Base-by-base conservation (phyloP, 768 basidiomycete species). In the Suillus fuscotomentosus region DNA sequence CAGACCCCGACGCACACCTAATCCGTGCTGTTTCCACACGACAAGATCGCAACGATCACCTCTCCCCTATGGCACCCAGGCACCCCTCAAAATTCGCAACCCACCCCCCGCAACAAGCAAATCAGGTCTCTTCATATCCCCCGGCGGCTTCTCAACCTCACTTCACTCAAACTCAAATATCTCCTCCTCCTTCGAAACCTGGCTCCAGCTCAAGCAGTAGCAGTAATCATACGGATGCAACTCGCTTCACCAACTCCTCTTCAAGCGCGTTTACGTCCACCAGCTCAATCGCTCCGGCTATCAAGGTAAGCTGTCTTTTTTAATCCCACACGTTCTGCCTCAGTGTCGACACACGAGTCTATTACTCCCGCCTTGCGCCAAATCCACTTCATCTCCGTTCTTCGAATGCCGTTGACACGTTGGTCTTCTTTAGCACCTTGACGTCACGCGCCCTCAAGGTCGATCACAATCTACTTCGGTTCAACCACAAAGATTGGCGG, bases 341-440 rank as follows among this genome's bases (percentile, higher is more conserved):
- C 36, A 38, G 36, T 38, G 36, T 38, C 36, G 15, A 42, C 15
- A 17, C 42, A 15, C 15, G 6, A 5, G 15, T 17, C 5, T 42
- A 50, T 15, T 63, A 3, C 42, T 11, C 17, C 48, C 47, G 22
- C 36, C 27, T 31, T 62, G 34, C 36, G 51, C 48, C 43, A 47
- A 22, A 13, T 14, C 47, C 22, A 48, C 34, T n/a, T 60, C 27
- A 63, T 63, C 60, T 63, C 59, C 60, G 62, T 42, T 5, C 20
- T 57, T 11, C n/a, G 0, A 27, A 56, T 60, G 57, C 6, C 63
- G 24, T 51, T 70, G 15, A 70, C 68, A 57, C 17, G 1, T 34
- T 50, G 5, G 15, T 2, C 9, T 9, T 70, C n/a, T 41, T 73
- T 73, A 75, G 75, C 75, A 70, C 71, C 73, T 76, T 65, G 67